Conservation (phyloP, 192 early-diverging fungal species). For the Mycoemilia scoparia region DNA sequence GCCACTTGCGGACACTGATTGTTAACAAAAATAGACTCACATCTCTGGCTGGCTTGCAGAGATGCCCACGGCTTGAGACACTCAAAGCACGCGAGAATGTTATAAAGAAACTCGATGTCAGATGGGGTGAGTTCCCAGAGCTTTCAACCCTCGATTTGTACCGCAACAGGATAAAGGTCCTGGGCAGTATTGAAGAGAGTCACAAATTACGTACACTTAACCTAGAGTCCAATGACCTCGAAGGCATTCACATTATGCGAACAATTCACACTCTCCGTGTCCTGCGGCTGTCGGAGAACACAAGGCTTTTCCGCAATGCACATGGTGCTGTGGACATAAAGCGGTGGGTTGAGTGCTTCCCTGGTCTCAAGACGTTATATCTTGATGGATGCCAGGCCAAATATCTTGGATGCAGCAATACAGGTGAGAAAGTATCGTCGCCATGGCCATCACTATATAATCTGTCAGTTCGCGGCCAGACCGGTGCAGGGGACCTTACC, state of each 20-base stretch:
- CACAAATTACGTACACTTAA: conserved; percentile 12
- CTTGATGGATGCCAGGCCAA: conserved; percentile 21
- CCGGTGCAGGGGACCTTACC: conserved; percentile 10
- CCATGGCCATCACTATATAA: conserved; percentile 20
- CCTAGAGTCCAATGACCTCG: conserved; percentile 21
- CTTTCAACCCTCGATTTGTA: conserved; percentile 17
- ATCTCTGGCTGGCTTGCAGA: conserved; percentile 10
- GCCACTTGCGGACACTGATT: conserved; percentile 18
- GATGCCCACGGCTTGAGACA: conserved; percentile 15
- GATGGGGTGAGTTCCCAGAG: conserved; percentile 12
- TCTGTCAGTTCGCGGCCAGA: conserved; percentile 22
- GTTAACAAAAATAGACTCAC: conserved; percentile 21
- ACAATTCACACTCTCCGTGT: conserved; percentile 17
- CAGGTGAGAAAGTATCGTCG: background rate
- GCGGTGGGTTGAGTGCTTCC: conserved; percentile 17
- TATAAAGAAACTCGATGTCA: conserved; percentile 15
- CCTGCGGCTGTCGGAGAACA: conserved; percentile 23
- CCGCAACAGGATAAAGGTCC: conserved; percentile 19
- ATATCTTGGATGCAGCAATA: conserved; percentile 2
- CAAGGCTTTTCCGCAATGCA: conserved; percentile 13
- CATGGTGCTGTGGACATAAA: conserved; percentile 14
- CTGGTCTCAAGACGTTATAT: conserved; percentile 19
- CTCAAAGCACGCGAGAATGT: conserved; percentile 21
- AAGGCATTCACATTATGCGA: conserved; percentile 14
- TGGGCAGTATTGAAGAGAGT: conserved; percentile 17